Evolutionary conservation across 352 stramenopile genomes (phyloP).

Genomic region (Phytophthora pseudosyringae): DNA sequence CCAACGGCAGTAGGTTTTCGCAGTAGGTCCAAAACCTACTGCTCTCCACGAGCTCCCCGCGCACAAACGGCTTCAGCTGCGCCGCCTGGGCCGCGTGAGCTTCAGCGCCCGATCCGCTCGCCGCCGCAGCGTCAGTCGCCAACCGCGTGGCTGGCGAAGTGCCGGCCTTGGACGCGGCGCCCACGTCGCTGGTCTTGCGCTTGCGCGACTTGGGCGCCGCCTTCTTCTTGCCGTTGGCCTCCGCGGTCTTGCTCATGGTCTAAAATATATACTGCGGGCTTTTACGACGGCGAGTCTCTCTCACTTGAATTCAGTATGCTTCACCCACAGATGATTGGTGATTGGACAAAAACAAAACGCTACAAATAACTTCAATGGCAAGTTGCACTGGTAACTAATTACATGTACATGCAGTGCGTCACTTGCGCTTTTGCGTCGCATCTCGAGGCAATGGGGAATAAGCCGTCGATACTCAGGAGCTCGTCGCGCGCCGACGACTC

Average conservation of each 20-base stretch:
- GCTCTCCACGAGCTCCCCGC: conserved; percentile 81
- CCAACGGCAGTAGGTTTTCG: not conserved
- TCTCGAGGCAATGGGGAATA: conserved; percentile 55
- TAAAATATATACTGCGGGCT: not conserved
- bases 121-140: conserved; percentile 11
- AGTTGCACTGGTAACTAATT: not conserved
- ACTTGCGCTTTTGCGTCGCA: not conserved
- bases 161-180: conserved; percentile 37
- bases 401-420: not conserved
- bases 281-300: conserved; percentile 1
- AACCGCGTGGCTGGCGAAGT: conserved; percentile 45
- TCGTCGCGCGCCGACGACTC: conserved; percentile 35
- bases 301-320: not conserved
- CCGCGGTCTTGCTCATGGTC: conserved; percentile 44
- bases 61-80: conserved; percentile 78
- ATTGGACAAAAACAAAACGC: not conserved
- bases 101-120: conserved; percentile 14
- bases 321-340: not conserved
- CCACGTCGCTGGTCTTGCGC: conserved; percentile 75
- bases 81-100: conserved; percentile 20
- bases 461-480: conserved; percentile 63
- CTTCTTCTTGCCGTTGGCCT: conserved; percentile 70
- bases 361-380: conserved; percentile 35
- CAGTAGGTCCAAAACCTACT: conserved; percentile 55
- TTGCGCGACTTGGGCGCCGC: conserved; percentile 69